Percentiles rank a stretch among this genome's conserved stretches.
Conservation (phyloP, 495 filamentous ascomycete species). For the Penicillium longicatenatum region DNA sequence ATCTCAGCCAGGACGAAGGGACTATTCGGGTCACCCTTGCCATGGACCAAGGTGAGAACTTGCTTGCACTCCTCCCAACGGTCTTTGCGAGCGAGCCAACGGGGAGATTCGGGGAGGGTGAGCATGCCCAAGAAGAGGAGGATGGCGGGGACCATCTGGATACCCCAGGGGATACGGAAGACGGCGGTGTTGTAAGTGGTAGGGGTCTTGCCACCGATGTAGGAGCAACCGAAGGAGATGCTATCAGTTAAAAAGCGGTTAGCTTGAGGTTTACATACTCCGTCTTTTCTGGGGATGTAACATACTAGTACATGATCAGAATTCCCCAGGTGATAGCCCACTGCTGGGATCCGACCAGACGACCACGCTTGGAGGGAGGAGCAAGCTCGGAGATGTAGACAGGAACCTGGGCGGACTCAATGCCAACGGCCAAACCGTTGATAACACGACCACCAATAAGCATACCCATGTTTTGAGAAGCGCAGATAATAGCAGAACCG, state of each 20-base stretch:
- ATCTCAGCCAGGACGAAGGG: slow-evolving; percentile 66
- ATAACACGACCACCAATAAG: slow-evolving; percentile 73
- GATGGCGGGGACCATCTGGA: slow-evolving; percentile 74
- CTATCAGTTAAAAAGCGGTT: slow-evolving; percentile 7
- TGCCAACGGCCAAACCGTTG: slow-evolving; percentile 77
- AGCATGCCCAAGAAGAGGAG: slow-evolving; percentile 64
- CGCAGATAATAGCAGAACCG: slow-evolving; percentile 70
- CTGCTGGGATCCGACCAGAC: slow-evolving; percentile 73
- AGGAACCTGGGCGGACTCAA: slow-evolving; percentile 79
- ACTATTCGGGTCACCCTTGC: slow-evolving; percentile 62
- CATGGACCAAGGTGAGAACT: slow-evolving; percentile 71
- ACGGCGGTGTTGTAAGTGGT: slow-evolving; percentile 47
- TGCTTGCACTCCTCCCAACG: slow-evolving; percentile 70
- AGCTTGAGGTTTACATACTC: background rate
- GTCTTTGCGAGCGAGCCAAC: slow-evolving; percentile 76
- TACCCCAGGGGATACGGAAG: slow-evolving; percentile 76
- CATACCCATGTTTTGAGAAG: slow-evolving; percentile 74
- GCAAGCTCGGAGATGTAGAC: slow-evolving; percentile 80
- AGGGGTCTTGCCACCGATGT: slow-evolving; percentile 45
- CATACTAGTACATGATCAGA: slow-evolving; percentile 73
- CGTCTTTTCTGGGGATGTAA: background rate
- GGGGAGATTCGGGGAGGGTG: slow-evolving; percentile 76
- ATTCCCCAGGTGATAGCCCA: slow-evolving; percentile 87
- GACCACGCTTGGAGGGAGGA: slow-evolving; percentile 69
- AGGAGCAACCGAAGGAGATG: slow-evolving; percentile 76